These are phyloP conservation scores for Nakaseomyces delphensis DNA, from an alignment of 1,139 yeast species.

Conservation along the genomic window DNA sequence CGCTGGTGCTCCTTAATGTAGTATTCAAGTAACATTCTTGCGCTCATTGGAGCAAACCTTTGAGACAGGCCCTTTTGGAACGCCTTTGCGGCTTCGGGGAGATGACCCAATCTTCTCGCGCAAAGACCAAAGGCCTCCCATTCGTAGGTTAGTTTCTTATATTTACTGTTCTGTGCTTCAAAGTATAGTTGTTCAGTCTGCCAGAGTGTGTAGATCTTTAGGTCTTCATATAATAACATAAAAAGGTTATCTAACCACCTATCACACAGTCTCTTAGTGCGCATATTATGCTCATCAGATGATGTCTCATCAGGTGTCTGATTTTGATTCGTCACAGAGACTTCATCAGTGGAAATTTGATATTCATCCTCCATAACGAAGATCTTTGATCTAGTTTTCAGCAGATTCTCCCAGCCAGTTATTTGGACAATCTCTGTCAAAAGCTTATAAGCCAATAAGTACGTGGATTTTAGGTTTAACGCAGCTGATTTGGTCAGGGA, in stretches of 20 bases:
- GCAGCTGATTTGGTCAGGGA: constrained; percentile 73
- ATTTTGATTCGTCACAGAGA: constrained; percentile 33
- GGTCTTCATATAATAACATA: constrained; percentile 84
- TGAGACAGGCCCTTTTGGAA: constrained; percentile 62
- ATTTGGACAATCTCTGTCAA: constrained; percentile 67
- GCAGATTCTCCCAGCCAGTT: constrained; percentile 85
- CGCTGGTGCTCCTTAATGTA: constrained; percentile 38
- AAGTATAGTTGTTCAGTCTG: constrained; percentile 84
- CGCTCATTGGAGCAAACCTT: constrained; percentile 75
- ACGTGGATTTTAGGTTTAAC: constrained; percentile 74
- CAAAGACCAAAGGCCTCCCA: constrained; percentile 91
- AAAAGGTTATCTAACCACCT: constrained; percentile 93
- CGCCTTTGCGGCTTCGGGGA: constrained; percentile 78
- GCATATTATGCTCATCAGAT: constrained; percentile 3
- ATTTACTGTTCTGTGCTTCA: constrained; percentile 70
- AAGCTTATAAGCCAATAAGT: constrained; percentile 74
- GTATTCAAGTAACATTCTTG: constrained; percentile 63
- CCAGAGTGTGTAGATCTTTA: constrained; percentile 89
- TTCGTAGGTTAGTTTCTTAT: constrained; percentile 74
- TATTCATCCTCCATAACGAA: constrained; percentile 97
- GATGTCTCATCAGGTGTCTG: neutral
- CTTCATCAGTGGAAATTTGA: constrained; percentile 25
- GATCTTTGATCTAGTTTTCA: constrained; percentile 76
- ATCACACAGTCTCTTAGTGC: constrained; percentile 75
- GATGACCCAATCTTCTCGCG: constrained; percentile 76